Evolutionary conservation across 2,329 filamentous ascomycete genomes (phyloP), one percentile per base, ranked within the genome.

Genomic region (Fonsecaea nubica): DNA sequence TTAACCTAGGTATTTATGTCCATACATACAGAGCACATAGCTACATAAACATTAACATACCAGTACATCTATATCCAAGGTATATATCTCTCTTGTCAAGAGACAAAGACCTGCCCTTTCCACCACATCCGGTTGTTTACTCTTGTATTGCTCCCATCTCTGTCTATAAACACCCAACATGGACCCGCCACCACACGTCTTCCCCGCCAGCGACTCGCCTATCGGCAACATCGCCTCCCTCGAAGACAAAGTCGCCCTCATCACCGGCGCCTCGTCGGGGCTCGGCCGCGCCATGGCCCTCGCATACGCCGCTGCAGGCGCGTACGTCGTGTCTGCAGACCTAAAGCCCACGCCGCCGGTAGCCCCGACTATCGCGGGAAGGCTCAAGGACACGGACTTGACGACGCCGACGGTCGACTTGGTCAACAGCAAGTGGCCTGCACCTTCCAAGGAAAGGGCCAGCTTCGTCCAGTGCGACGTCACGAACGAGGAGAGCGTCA

Each of bases 261-360:
- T 84, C 5, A 84, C 82, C 0, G 82, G 82, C 10, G 74, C 80
- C 1, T 83, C 81, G 0, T 82, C 81, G 0, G 82, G 82, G 1
- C 72, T 84, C 0, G 81, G 83, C 0, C 76, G 82, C 3, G 79
- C 81, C 0, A 84, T 85, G n/a, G 74, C 81, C 0, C 67, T 82
- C 1, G 77, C 75, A 1, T 83, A 77, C 68, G 77, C 75, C 1
- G 72, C 68, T 2, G 77, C 83, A 62, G 82, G 81, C 3, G 80
- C 81, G 0, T 69, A 69, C 5, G 69, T 84, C 5, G 76, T 83
- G 21, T 83, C 80, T 38, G 78, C 80, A 0, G 81, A 84, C 82
- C 10, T 72, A 58, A 36, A 45, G 54, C 48, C 71, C 18, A 9
- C 69, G 63, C 2, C 70, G 8, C 64, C 65, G 3, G 36, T 25